Base-by-base conservation (phyloP, 129 eudicot species). In the Lactuca sativa region DNA sequence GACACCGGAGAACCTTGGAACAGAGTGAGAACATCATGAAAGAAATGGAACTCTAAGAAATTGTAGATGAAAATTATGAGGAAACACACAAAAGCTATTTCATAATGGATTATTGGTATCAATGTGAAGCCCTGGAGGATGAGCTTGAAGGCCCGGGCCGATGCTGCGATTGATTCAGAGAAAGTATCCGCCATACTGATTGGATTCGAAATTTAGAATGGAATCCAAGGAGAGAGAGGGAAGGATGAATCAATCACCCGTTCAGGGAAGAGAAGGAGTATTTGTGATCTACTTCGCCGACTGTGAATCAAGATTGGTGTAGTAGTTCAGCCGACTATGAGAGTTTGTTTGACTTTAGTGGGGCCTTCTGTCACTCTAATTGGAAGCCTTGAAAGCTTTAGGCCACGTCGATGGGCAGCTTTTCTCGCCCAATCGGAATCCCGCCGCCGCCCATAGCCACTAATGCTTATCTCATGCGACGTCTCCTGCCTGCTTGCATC, bases 1-100 rank as follows among this genome's bases (percentile, higher is more conserved):
- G 75, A 66, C 5, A 90, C 83, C 10, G 85, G 90, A n/a, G 82
- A 72, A 31, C 97, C 97, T 10, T 91, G 85, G 36, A 84, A 86
- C 3, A 81, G 79, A 40, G 88, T 77, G 16, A 82, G 34, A 34
- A 84, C 55, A 67, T 90, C 95, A 62, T 80, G 69, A 17, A 90
- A 10, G 61, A 90, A 78, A 86, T 90, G 95, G 21, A 84, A 75
- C 71, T 90, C 97, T 67, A 90, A 58, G 55, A 82, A 90, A 52
- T 76, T 84, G 82, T 90, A 90, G 54, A 86, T 41, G 13, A 78
- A 73, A 48, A 84, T 63, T 34, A 78, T 14, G 53, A 64, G 7
- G 33, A 77, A n/a, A 11, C 67, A 69, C 48, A 70, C 0, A 17
- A 69, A 52, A 11, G 63, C 88, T 13, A 77, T 30, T 7, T 30